Conservation (phyloP, 2,329 filamentous ascomycete species). For the Cytospora schulzeri region DNA sequence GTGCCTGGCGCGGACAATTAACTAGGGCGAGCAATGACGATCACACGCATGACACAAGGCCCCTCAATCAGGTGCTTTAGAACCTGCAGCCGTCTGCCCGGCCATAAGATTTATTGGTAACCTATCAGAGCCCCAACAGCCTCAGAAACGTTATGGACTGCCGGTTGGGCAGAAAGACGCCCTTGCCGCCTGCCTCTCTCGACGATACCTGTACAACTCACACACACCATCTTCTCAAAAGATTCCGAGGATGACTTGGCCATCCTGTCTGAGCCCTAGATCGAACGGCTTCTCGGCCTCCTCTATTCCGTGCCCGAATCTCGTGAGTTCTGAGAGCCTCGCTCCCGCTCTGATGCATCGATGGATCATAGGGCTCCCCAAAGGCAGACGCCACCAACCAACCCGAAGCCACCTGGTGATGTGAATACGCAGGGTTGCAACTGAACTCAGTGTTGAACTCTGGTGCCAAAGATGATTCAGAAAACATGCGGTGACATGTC, state of each 20-base stretch:
- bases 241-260: conserved; percentile 13
- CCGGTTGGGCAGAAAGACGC: conserved; percentile 54
- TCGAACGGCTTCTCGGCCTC: conserved; percentile 34
- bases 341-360: conserved; percentile 10
- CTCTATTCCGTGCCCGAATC: conserved; percentile 22
- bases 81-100: conserved; percentile 23
- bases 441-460: background rate
- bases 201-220: conserved; percentile 52
- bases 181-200: conserved; percentile 45
- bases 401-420: background rate
- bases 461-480: background rate
- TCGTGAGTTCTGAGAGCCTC: conserved; percentile 24
- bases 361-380: background rate
- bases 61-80: conserved; percentile 11
- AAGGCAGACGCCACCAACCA: conserved; percentile 7
- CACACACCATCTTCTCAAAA: conserved; percentile 28
- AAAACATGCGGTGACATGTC: background rate
- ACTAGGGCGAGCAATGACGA: background rate
- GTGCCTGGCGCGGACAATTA: conserved; percentile 14
- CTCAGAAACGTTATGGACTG: conserved; percentile 36
- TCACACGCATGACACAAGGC: conserved; percentile 23
- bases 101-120: conserved; percentile 31
- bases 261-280: conserved; percentile 16
- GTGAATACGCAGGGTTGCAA: background rate
- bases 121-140: conserved; percentile 42